These are phyloP conservation scores for Lavandula angustifolia DNA, from an alignment of 257 asterid species.

Conservation along the genomic window DNA sequence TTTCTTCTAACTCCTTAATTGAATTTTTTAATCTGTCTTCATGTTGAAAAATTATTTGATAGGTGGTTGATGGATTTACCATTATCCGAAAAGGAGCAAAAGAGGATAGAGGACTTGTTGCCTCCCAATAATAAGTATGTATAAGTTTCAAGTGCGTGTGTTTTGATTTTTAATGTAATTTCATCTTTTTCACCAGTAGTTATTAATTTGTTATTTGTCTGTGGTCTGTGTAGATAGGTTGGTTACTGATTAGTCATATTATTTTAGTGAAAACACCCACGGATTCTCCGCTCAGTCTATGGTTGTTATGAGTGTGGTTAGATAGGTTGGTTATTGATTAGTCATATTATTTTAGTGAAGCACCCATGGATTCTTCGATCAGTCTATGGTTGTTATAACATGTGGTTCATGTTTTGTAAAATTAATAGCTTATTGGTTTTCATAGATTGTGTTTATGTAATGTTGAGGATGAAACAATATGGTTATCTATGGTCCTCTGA, in stretches of 20 bases:
- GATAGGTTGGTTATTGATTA: background rate
- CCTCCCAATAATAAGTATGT: constrained; percentile 56
- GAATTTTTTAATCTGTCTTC: too few species aligned
- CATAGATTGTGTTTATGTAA: background rate
- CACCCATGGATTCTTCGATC: background rate
- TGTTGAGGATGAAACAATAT: background rate
- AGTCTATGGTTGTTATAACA: background rate
- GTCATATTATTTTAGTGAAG: background rate
- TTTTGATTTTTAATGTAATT: background rate
- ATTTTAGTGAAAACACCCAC: too few species aligned
- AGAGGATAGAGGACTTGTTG: constrained; percentile 41
- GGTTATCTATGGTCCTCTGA: background rate
- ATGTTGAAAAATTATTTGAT: too few species aligned
- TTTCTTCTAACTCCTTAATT: too few species aligned
- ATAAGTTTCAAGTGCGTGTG: background rate
- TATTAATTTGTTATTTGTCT: too few species aligned
- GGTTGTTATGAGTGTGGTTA: too few species aligned
- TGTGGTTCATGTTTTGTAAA: constrained; percentile 8
- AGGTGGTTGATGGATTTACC: constrained; percentile 82
- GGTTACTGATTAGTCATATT: too few species aligned
- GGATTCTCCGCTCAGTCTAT: too few species aligned
- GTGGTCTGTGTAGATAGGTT: too few species aligned
- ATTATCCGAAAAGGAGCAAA: constrained; percentile 46
- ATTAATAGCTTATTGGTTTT: background rate
- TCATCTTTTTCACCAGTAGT: too few species aligned